Evolutionary conservation across 2,329 filamentous ascomycete species (phyloP).

Genomic region (Apiospora koreana): DNA sequence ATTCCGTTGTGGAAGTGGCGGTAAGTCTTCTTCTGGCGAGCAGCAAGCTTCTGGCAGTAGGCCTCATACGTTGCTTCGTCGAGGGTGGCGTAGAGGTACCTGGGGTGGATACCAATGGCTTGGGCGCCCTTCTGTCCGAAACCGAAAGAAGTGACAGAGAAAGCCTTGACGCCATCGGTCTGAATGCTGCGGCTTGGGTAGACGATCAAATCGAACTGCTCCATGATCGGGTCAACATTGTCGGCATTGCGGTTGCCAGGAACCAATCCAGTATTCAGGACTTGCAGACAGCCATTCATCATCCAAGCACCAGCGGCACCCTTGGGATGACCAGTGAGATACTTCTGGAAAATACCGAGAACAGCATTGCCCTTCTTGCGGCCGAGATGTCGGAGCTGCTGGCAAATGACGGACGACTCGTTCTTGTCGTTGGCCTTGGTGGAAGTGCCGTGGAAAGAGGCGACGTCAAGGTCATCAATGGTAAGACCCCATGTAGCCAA

Average conservation of each 20-base stretch:
- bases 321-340: constrained; percentile 97
- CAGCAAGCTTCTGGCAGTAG: constrained; percentile 87
- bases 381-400: constrained; percentile 93
- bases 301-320: constrained; percentile 99
- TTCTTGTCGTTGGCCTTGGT: constrained; percentile 99
- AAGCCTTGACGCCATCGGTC: constrained; percentile 97
- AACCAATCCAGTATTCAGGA: constrained; percentile 90
- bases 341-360: constrained; percentile 98
- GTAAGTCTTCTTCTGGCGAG: constrained; percentile 98
- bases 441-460: constrained; percentile 98
- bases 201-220: constrained; percentile 96
- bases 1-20: constrained; percentile 97
- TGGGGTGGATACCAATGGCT: constrained; percentile 91
- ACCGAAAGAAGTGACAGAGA: constrained; percentile 98
- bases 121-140: constrained; percentile 99
- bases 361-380: constrained; percentile 96
- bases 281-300: constrained; percentile 97
- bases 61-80: constrained; percentile 79
- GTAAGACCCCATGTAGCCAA: constrained; percentile 98
- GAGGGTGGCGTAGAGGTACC: constrained; percentile 92
- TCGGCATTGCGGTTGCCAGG: constrained; percentile 98
- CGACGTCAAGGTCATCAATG: constrained; percentile 91
- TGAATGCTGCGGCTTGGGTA: constrained; percentile 95
- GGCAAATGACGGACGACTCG: constrained; percentile 94
- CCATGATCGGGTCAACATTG: constrained; percentile 94